A percentile compares a stretch with the other conserved stretches of the same genome.
phyloP scores from a whole-genome alignment of 164 flowering plant species.

The Annona squamosa region DNA sequence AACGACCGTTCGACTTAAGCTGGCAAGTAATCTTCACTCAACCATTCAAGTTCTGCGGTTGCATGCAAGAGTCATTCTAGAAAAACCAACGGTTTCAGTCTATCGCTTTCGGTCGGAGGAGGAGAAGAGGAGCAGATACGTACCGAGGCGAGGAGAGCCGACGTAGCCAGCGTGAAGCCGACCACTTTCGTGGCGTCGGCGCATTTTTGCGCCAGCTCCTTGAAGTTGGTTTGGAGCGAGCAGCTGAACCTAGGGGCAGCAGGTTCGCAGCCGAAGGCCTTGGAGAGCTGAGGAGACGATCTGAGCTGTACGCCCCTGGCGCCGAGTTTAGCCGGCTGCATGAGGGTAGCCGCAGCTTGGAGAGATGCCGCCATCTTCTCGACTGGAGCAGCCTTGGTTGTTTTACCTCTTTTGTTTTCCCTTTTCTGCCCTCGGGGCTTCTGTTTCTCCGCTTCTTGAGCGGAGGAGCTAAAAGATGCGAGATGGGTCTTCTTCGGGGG shows the following conservation, averaged over 20 bases:
- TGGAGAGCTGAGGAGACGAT: constrained; percentile 44
- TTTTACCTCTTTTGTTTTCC: background rate
- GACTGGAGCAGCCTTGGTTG: background rate
- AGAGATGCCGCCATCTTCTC: constrained; percentile 73
- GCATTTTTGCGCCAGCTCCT: constrained; percentile 61
- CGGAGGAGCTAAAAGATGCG: constrained; percentile 5
- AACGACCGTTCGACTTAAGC: too few species aligned
- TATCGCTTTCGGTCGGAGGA: too few species aligned
- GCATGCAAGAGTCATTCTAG: too few species aligned
- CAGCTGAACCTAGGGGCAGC: constrained; percentile 47
- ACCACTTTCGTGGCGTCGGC: constrained; percentile 78
- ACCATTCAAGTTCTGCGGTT: too few species aligned
- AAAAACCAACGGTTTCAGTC: too few species aligned
- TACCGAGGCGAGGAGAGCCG: constrained; percentile 85
- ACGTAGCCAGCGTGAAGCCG: constrained; percentile 88
- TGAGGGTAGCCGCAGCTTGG: constrained; percentile 82
- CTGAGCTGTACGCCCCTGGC: constrained; percentile 32
- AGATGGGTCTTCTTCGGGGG: constrained; percentile 20
- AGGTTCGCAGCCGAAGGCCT: constrained; percentile 58
- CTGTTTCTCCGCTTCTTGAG: background rate
- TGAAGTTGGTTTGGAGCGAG: constrained; percentile 70
- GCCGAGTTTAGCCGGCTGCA: constrained; percentile 70
- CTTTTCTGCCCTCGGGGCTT: background rate
- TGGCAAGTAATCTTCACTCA: too few species aligned
- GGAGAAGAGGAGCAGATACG: background rate